These are phyloP conservation scores for Erigeron canadensis DNA, from an alignment of 129 eudicot species.

Conservation along the genomic window DNA sequence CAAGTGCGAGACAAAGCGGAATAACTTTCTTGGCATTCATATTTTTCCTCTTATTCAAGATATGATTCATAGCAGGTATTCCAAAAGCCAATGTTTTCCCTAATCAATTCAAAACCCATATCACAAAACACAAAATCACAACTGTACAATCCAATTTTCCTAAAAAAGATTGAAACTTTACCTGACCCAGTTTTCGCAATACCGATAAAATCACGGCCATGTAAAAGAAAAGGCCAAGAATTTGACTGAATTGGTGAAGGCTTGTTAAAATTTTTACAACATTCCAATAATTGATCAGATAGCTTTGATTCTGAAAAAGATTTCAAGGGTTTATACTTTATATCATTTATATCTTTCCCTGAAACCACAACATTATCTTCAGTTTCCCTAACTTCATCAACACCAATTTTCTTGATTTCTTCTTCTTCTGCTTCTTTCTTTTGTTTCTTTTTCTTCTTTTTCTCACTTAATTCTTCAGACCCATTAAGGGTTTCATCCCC, in stretches of 20 bases:
- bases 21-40: conserved; percentile 47
- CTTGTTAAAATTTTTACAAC: conserved; percentile 76
- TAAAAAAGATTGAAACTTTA: conserved; percentile 13
- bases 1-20: conserved; percentile 84
- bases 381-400: conserved; percentile 49
- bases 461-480: conserved; percentile 30
- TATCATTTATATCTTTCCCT: conserved; percentile 68
- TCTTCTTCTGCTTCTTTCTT: conserved; percentile 23
- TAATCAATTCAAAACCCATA: conserved; percentile 30
- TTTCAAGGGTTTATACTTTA: conserved; percentile 57
- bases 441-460: conserved; percentile 40
- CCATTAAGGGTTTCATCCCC: conserved; percentile 27
- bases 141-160: no score
- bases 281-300: conserved; percentile 61
- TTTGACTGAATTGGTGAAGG: conserved; percentile 96
- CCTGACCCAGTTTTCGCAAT: conserved; percentile 98
- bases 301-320: conserved; percentile 62
- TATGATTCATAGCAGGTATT: conserved; percentile 85
- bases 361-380: conserved; percentile 75
- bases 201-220: conserved; percentile 91
- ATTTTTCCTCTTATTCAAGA: conserved; percentile 59
- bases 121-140: not conserved
- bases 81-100: conserved; percentile 98
- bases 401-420: conserved; percentile 19
- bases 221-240: conserved; percentile 85